Evolutionary conservation across 2,329 filamentous ascomycete species (phyloP).

Genomic region (Mollisia scopiformis): DNA sequence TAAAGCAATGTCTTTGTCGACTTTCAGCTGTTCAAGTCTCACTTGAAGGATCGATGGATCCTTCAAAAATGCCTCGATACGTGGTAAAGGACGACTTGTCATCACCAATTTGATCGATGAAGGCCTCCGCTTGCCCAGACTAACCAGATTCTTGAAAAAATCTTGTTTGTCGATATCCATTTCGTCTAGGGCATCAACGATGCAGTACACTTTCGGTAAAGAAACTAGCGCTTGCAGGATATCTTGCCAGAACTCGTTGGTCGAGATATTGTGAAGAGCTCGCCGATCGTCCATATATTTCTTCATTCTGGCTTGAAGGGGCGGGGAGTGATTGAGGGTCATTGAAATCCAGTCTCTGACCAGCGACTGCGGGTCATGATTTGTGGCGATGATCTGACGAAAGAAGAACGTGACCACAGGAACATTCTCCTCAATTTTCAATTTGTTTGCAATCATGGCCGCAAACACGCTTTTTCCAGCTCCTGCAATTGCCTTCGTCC

Average conservation of each 20-base stretch:
- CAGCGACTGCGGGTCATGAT: conserved; percentile 32
- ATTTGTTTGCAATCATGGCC: conserved; percentile 22
- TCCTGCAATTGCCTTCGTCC: conserved; percentile 50
- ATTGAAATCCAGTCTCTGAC: conserved; percentile 39
- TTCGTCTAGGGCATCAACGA: conserved; percentile 54
- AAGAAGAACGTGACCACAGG: conserved; percentile 44
- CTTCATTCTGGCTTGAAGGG: conserved; percentile 30
- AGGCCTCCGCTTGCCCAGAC: conserved; percentile 38
- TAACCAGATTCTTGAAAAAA: conserved; percentile 15
- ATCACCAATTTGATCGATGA: conserved; percentile 44
- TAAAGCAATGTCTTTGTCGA: conserved; percentile 41
- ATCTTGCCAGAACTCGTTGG: conserved; percentile 36
- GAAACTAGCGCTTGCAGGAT: conserved; percentile 27
- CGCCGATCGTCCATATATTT: conserved; percentile 9
- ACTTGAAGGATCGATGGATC: conserved; percentile 35
- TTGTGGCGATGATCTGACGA: conserved; percentile 40
- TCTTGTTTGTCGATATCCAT: conserved; percentile 42
- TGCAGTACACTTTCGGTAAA: conserved; percentile 41
- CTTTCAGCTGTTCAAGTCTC: conserved; percentile 41
- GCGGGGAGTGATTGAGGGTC: conserved; percentile 33
- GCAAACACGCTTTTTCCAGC: conserved; percentile 48
- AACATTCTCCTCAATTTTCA: conserved; percentile 24
- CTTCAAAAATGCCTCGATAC: conserved; percentile 39
- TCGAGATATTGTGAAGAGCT: conserved; percentile 20
- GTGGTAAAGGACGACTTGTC: conserved; percentile 45